These are phyloP conservation scores for Pseudocercospora cruenta DNA, from an alignment of 2,329 filamentous ascomycete species.

Conservation along the genomic window DNA sequence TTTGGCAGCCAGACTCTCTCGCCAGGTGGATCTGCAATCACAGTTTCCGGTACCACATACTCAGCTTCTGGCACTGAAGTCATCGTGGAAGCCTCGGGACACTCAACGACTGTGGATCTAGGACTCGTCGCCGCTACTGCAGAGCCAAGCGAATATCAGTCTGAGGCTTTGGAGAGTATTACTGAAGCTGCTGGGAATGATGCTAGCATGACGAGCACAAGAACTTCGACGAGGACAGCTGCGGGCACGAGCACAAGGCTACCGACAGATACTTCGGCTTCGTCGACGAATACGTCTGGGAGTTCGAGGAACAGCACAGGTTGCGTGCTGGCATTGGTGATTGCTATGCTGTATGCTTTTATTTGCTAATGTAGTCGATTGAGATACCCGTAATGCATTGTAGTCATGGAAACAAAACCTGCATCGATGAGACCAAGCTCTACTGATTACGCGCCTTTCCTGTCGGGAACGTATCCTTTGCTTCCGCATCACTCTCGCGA, in stretches of 20 bases:
- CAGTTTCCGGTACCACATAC: conserved; percentile 19
- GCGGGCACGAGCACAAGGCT: background rate
- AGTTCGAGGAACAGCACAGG: background rate
- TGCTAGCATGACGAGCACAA: background rate
- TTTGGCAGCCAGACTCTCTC: background rate
- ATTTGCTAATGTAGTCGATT: no score
- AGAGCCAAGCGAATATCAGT: background rate
- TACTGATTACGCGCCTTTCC: no score
- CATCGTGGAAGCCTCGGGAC: conserved; percentile 1
- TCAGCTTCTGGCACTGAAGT: conserved; percentile 15
- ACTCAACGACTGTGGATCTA: background rate
- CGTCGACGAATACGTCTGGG: background rate
- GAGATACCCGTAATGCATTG: no score
- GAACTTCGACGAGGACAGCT: no score
- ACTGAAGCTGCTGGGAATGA: background rate
- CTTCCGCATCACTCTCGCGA: no score
- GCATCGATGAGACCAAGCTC: no score
- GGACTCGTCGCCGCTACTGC: background rate
- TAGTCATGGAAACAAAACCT: no score
- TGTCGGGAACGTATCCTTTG: no score
- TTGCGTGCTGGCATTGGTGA: no score
- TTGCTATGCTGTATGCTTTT: no score
- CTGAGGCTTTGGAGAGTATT: background rate
- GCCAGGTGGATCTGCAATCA: background rate
- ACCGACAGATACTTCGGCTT: background rate